A percentile compares a stretch with the other conserved stretches of the same genome.
Conservation (phyloP, 352 stramenopile species). For the Globisporangium cystogenes region DNA sequence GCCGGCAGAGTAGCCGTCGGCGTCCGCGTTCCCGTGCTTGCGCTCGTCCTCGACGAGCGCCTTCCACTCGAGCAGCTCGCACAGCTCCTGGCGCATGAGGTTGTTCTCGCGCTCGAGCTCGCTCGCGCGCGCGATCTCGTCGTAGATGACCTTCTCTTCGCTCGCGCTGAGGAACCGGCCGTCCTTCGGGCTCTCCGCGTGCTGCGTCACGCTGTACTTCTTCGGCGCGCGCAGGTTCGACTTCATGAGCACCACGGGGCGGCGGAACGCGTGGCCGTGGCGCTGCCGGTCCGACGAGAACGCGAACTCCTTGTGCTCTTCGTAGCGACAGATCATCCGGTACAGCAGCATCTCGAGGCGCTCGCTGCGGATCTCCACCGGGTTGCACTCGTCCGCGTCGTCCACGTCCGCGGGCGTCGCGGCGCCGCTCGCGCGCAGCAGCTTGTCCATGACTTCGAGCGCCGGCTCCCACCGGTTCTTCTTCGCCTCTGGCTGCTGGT, state of each 20-base stretch:
- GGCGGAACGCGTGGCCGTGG: constrained; percentile 10
- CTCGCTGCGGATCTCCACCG: constrained; percentile 52
- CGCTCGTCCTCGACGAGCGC: constrained; percentile 47
- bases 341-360: constrained; percentile 81
- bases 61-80: constrained; percentile 73
- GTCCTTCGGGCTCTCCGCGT: constrained; percentile 33
- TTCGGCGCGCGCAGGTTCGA: constrained; percentile 47
- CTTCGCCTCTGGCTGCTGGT: constrained; percentile 23
- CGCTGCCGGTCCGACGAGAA: constrained; percentile 39
- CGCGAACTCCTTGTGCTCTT: constrained; percentile 74
- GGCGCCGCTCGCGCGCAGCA: constrained; percentile 56
- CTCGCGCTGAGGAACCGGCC: constrained; percentile 11
- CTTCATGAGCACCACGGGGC: constrained; percentile 12
- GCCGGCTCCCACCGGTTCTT: constrained; percentile 75
- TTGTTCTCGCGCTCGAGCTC: constrained; percentile 68
- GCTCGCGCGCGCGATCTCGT: constrained; percentile 30
- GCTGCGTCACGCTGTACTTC: constrained; percentile 29
- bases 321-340: constrained; percentile 81
- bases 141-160: constrained; percentile 35
- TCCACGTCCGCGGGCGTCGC: constrained; percentile 29
- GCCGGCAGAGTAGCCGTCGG: constrained; percentile 9
- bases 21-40: constrained; percentile 24
- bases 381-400: constrained; percentile 28
- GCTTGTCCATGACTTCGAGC: constrained; percentile 74
- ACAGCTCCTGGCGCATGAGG: constrained; percentile 60